phyloP scores from a whole-genome alignment of 2,329 filamentous ascomycete genomes.

The Calycina herbarum region DNA sequence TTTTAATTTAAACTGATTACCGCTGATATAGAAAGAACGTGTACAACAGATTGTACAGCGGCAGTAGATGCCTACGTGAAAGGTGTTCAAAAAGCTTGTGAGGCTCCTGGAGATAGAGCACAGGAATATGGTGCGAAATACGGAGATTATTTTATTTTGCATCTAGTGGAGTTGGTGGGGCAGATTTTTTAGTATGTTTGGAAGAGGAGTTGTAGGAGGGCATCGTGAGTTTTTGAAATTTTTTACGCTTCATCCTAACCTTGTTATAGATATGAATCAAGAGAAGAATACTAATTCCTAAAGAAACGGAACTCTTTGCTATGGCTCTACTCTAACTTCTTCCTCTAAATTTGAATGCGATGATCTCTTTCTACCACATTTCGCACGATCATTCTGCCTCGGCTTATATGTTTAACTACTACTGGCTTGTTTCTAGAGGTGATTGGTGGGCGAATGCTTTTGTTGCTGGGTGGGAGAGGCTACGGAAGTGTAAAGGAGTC shows the following conservation, averaged over 20 bases:
- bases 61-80: slow-evolving; percentile 33
- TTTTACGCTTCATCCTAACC: too few relatives aligned
- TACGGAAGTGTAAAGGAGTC: slow-evolving; percentile 11
- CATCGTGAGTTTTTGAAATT: slow-evolving; percentile 19
- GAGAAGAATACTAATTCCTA: neutral
- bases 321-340: neutral
- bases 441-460: slow-evolving; percentile 34
- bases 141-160: slow-evolving; percentile 28
- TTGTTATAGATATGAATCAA: neutral
- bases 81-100: slow-evolving; percentile 32
- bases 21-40: slow-evolving; percentile 32
- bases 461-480: slow-evolving; percentile 31
- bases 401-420: slow-evolving; percentile 30
- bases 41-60: slow-evolving; percentile 32
- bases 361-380: slow-evolving; percentile 34
- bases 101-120: slow-evolving; percentile 33
- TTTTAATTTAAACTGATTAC: slow-evolving; percentile 32
- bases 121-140: slow-evolving; percentile 19
- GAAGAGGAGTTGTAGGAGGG: neutral
- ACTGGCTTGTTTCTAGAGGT: slow-evolving; percentile 28
- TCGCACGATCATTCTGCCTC: slow-evolving; percentile 36
- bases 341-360: slow-evolving; percentile 28
- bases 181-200: slow-evolving; percentile 17
- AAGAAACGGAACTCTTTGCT: slow-evolving; percentile 3
- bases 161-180: slow-evolving; percentile 14